phyloP scores from a whole-genome alignment of 352 stramenopile species.

The Phytophthora citrophthora region DNA sequence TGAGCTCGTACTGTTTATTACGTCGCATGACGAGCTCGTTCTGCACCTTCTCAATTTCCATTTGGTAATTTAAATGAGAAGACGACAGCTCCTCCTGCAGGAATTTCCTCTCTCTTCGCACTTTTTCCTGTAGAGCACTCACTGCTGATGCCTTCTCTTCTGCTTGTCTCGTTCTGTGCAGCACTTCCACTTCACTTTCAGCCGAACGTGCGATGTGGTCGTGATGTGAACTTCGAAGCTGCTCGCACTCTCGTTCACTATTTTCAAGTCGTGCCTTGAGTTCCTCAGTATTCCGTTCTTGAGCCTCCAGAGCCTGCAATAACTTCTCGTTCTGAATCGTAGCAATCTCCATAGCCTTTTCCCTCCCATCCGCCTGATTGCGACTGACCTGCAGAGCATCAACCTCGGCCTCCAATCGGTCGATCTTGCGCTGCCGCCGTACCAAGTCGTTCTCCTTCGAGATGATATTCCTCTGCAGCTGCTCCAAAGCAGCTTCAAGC shows the following conservation, averaged over 20 bases:
- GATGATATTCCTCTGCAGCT: constrained; percentile 61
- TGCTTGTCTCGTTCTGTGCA: constrained; percentile 54
- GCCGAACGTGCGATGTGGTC: constrained; percentile 32
- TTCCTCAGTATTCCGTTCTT: constrained; percentile 51
- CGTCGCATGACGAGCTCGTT: constrained; percentile 73
- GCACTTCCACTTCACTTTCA: constrained; percentile 56
- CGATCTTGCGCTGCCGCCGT: constrained; percentile 57
- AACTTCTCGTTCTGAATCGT: constrained; percentile 78
- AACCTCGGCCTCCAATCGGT: constrained; percentile 62
- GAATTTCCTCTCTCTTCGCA: constrained; percentile 52
- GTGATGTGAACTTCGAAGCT: constrained; percentile 37
- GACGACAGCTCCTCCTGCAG: constrained; percentile 55
- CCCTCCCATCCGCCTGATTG: constrained; percentile 60
- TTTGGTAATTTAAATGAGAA: constrained; percentile 52
- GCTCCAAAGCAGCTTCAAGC: constrained; percentile 62
- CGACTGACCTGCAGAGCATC: constrained; percentile 56
- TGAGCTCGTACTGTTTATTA: constrained; percentile 86
- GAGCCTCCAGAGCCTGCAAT: constrained; percentile 61
- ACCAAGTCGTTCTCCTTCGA: constrained; percentile 68
- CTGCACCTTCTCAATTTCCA: constrained; percentile 71
- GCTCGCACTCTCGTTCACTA: constrained; percentile 43
- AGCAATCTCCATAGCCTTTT: constrained; percentile 78
- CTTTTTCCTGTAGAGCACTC: constrained; percentile 53
- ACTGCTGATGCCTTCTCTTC: constrained; percentile 46
- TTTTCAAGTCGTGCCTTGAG: constrained; percentile 28